Evolutionary conservation across 2,329 filamentous ascomycete species (phyloP).

Genomic region (Ophiocordyceps unilateralis): DNA sequence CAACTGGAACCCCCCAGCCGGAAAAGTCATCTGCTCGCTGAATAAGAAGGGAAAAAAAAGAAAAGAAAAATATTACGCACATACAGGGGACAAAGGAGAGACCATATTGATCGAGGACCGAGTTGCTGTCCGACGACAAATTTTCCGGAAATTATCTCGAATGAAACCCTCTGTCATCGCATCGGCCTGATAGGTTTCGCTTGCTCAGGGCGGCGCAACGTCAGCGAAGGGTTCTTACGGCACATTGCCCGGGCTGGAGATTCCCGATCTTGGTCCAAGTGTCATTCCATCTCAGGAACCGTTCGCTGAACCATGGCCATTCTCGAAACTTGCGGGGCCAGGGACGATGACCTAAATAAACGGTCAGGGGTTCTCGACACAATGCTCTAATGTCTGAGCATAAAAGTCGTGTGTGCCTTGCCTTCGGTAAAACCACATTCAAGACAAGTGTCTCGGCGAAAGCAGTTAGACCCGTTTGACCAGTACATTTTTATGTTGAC

Average conservation of each 20-base stretch:
- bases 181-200: not conserved
- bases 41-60: too few species aligned
- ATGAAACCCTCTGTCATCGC: not conserved
- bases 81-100: not conserved
- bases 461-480: too few species aligned
- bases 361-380: not conserved
- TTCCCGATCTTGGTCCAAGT: not conserved
- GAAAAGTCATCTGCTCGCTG: too few species aligned
- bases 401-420: not conserved
- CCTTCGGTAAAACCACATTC: not conserved
- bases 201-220: not conserved
- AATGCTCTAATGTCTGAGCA: not conserved
- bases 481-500: not conserved
- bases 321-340: too few species aligned
- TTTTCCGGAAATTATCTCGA: conserved; percentile 4
- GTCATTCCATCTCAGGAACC: not conserved
- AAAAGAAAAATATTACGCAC: too few species aligned
- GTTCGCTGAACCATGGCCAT: not conserved
- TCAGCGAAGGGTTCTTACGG: not conserved
- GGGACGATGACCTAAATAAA: too few species aligned
- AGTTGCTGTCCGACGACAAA: conserved; percentile 18
- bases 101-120: not conserved
- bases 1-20: not conserved
- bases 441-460: not conserved
- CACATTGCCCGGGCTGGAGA: not conserved